Evolutionary conservation across 1,284 basidiomycete species (phyloP).

Genomic region (Phellinidium pouzarii): DNA sequence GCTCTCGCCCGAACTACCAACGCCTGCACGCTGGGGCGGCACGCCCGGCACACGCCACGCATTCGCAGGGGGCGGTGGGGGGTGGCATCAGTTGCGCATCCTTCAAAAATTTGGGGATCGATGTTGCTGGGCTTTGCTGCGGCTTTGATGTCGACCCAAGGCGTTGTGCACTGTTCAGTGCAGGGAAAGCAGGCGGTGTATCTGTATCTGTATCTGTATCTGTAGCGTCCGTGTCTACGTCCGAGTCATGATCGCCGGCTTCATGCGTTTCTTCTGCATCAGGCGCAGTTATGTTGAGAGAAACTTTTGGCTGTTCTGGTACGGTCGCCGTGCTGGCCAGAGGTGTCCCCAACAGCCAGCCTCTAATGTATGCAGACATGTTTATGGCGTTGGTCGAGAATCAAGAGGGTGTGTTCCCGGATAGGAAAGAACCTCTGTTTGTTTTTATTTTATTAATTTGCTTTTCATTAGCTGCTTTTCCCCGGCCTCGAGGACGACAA

Average conservation of each 20-base stretch:
- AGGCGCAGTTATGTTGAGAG: slow-evolving; percentile 5
- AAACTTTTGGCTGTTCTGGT: slow-evolving; percentile 6
- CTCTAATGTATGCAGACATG: slow-evolving; percentile 17
- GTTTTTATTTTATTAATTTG: neutral
- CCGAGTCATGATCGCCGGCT: slow-evolving; percentile 25
- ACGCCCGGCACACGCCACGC: slow-evolving; percentile 40
- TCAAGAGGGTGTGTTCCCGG: neutral
- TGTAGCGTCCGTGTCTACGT: slow-evolving; percentile 38
- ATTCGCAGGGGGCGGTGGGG: slow-evolving; percentile 48
- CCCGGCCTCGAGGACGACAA: too few species aligned
- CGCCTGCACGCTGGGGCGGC: slow-evolving; percentile 3
- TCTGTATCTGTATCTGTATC: slow-evolving; percentile 53
- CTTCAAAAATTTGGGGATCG: slow-evolving; percentile 39
- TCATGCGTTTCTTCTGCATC: slow-evolving; percentile 34
- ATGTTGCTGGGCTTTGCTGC: slow-evolving; percentile 21
- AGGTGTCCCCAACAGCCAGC: slow-evolving; percentile 10
- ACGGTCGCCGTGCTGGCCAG: neutral
- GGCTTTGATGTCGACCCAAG: slow-evolving; percentile 21
- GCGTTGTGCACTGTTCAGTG: slow-evolving; percentile 78
- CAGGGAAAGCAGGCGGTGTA: slow-evolving; percentile 78
- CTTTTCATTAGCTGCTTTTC: too few species aligned
- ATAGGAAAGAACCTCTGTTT: neutral
- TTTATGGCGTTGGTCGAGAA: neutral
- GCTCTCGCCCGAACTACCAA: neutral
- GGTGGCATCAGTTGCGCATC: slow-evolving; percentile 66